These are phyloP conservation scores for Candida pseudofarinosa DNA, from an alignment of 805 yeast species.

Conservation along the genomic window DNA sequence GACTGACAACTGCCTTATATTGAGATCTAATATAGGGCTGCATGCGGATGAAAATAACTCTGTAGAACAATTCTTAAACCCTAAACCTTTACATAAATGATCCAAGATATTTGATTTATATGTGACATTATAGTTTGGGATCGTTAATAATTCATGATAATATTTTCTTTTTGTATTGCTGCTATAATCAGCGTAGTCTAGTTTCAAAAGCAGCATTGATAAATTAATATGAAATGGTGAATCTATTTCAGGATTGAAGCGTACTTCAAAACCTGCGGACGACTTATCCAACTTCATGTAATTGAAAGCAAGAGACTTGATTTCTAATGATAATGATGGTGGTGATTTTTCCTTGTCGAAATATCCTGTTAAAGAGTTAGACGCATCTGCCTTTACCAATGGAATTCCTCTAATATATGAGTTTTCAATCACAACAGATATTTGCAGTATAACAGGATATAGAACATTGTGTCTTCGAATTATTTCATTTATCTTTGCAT, in stretches of 20 bases:
- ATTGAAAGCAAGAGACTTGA: conserved; percentile 24
- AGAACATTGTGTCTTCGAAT: conserved; percentile 15
- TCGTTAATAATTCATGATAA: conserved; percentile 25
- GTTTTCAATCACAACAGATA: conserved; percentile 26
- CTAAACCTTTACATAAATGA: conserved; percentile 28
- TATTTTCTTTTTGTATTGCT: conserved; percentile 7
- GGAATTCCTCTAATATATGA: conserved; percentile 25
- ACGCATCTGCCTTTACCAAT: conserved; percentile 20
- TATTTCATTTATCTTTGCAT: conserved; percentile 6
- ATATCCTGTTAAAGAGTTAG: conserved; percentile 18
- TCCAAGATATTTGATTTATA: conserved; percentile 33
- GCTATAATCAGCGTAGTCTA: conserved; percentile 15
- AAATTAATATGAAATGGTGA: conserved; percentile 30
- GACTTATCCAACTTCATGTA: conserved; percentile 15
- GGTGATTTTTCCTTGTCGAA: conserved; percentile 15
- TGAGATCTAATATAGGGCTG: conserved; percentile 36
- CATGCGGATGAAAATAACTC: conserved; percentile 36
- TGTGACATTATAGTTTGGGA: conserved; percentile 34
- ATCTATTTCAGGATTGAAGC: conserved; percentile 28
- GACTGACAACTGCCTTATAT: conserved; percentile 27
- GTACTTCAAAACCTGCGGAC: conserved; percentile 38
- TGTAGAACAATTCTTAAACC: conserved; percentile 33
- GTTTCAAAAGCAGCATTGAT: conserved; percentile 28
- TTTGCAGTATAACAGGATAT: conserved; percentile 19
- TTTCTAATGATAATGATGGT: conserved; percentile 19